phyloP scores from a whole-genome alignment of 495 filamentous ascomycete genomes.

The Wilcoxina mikolae region DNA sequence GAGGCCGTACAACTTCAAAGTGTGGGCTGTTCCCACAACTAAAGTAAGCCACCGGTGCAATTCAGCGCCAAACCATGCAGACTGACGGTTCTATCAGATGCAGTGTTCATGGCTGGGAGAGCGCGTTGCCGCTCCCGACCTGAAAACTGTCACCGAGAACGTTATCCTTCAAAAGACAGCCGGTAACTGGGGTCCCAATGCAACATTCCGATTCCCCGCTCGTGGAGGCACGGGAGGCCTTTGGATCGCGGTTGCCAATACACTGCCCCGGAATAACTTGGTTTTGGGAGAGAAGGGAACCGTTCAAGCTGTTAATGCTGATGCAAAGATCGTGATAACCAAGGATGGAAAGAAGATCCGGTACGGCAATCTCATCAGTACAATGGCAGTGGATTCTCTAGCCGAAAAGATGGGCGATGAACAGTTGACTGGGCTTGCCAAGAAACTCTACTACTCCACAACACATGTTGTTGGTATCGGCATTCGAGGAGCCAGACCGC shows the following conservation, averaged over 20 bases:
- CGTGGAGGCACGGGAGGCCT: constrained; percentile 92
- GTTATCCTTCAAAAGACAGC: constrained; percentile 92
- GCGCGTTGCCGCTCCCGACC: constrained; percentile 91
- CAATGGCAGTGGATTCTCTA: constrained; percentile 89
- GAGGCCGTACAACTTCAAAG: constrained; percentile 99
- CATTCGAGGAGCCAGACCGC: constrained; percentile 79
- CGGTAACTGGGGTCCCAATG: constrained; percentile 96
- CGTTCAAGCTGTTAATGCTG: constrained; percentile 72
- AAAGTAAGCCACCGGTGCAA: constrained; percentile 53
- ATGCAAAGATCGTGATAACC: constrained; percentile 66
- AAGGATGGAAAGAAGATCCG: constrained; percentile 77
- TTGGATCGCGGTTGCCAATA: constrained; percentile 95
- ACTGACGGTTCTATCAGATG: constrained; percentile 48
- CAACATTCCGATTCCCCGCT: constrained; percentile 96
- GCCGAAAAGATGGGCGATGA: constrained; percentile 76
- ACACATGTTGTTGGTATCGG: constrained; percentile 97
- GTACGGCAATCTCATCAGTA: constrained; percentile 84
- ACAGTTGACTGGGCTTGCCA: constrained; percentile 66
- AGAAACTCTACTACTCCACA: constrained; percentile 88
- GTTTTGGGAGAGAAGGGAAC: constrained; percentile 72
- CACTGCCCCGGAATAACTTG: constrained; percentile 80
- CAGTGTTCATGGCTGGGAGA: constrained; percentile 98
- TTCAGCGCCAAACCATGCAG: neutral
- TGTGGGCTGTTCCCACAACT: constrained; percentile 96
- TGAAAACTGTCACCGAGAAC: constrained; percentile 90